phyloP scores from a whole-genome alignment of 177 flowering plant genomes.

The Telopea speciosissima region DNA sequence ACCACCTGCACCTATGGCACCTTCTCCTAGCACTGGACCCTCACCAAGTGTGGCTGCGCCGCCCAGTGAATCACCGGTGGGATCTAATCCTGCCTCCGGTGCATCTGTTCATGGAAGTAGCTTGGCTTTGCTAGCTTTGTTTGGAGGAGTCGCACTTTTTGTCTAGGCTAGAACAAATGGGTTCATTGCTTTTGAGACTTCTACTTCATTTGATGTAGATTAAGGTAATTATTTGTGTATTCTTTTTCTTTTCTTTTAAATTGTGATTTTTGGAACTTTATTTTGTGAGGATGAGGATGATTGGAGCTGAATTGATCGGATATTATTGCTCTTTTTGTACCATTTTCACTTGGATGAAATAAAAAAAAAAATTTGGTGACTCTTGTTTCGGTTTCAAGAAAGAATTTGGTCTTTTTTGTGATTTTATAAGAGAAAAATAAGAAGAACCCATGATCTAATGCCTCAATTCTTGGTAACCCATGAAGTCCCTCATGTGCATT shows the following conservation, averaged over 20 bases:
- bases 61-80: background rate
- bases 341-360: constrained; percentile 6
- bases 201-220: constrained; percentile 11
- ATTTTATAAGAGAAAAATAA: background rate
- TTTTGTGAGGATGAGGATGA: constrained; percentile 16
- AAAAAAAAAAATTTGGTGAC: constrained; percentile 8
- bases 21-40: background rate
- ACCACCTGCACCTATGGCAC: constrained; percentile 9
- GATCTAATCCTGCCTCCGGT: background rate
- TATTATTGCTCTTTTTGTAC: constrained; percentile 8
- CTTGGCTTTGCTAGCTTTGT: constrained; percentile 23
- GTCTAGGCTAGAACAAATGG: constrained; percentile 1
- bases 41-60: background rate
- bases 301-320: constrained; percentile 12
- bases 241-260: constrained; percentile 11
- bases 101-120: constrained; percentile 20
- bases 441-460: background rate
- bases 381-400: constrained; percentile 9
- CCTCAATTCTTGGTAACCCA: background rate
- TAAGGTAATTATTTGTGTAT: constrained; percentile 19
- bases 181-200: constrained; percentile 1
- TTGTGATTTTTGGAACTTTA: background rate
- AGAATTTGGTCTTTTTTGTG: too few species aligned
- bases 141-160: constrained; percentile 27
- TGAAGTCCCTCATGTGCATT: background rate